A percentile compares a stretch with the other conserved stretches of the same genome.
phyloP scores from a whole-genome alignment of 306 rosid genomes.

The Hippophae rhamnoides region DNA sequence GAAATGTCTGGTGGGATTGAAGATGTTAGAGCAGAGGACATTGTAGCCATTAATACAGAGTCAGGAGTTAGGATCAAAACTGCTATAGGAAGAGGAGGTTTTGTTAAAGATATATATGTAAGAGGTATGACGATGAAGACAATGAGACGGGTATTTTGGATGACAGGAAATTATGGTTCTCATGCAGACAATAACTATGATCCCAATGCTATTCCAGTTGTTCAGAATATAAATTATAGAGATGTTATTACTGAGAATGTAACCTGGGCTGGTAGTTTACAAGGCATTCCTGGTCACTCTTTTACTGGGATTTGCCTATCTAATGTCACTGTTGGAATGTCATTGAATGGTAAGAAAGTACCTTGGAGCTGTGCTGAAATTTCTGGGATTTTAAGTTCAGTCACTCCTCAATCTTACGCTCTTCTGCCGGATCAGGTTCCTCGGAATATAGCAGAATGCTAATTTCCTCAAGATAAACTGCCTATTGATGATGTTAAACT shows the following conservation, averaged over 20 bases:
- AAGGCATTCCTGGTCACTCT: conserved; percentile 50
- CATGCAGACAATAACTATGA: conserved; percentile 57
- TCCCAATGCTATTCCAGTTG: conserved; percentile 54
- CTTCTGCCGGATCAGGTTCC: conserved; percentile 44
- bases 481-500: conserved; percentile 38
- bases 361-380: conserved; percentile 61
- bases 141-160: conserved; percentile 80
- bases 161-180: conserved; percentile 66
- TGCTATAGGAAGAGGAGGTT: conserved; percentile 68
- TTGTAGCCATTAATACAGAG: conserved; percentile 46
- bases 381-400: conserved; percentile 51
- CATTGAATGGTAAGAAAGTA: conserved; percentile 41
- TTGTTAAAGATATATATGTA: conserved; percentile 61
- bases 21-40: conserved; percentile 67
- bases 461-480: conserved; percentile 43
- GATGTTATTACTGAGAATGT: conserved; percentile 59
- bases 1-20: conserved; percentile 80
- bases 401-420: conserved; percentile 47
- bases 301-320: conserved; percentile 66
- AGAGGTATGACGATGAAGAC: conserved; percentile 48
- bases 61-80: conserved; percentile 74
- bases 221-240: conserved; percentile 42
- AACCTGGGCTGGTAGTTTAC: conserved; percentile 55
- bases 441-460: conserved; percentile 23
- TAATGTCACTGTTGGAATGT: conserved; percentile 49